Base-by-base conservation (phyloP, 148 eudicot genomes). In the Drosera capensis region DNA sequence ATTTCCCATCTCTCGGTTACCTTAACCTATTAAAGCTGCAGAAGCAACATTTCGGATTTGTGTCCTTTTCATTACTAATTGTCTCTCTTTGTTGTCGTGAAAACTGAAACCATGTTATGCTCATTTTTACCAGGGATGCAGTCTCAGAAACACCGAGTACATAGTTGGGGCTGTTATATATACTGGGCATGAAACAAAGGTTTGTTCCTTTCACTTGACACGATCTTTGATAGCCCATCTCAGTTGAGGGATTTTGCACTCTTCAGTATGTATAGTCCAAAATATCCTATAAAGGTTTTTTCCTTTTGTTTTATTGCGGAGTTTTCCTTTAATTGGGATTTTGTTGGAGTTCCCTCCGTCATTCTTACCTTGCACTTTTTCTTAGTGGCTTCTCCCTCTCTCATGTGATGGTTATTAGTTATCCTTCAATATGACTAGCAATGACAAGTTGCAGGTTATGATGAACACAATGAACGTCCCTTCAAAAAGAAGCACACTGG, bases 391-490 rank as follows among this genome's bases (percentile, higher is more conserved):
- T n/a, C n/a, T n/a, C n/a, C n/a, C n/a, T n/a, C n/a, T n/a, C n/a
- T n/a, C n/a, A n/a, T n/a, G n/a, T n/a, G n/a, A 15, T 11, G 14
- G 31, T 11, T 4, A 15, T 5, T 34, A 34, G n/a, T 34, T 4
- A 41, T 19, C 14, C 8, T 18, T 11, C 20, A 18, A 1, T 17
- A 5, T 48, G 14, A 31, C 48, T 48, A 0, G 26, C 48, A 9
- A 15, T 34, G 3, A 3, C 13, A 4, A 14, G 35, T 62, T 59
- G 53, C 73, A 90, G 99, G 99, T 90, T 57, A 90, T 90, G 99
- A 90, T 90, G 99, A 90, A 90, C 71, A 59, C 99, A 54, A 90
- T 90, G 99, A 84, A 80, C 68, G 86, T 84, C 58, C 99, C 99
- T 29, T 90, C 99, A 23, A 90, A 90, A 68, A 65, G 99, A 71